Evolutionary conservation across 2,329 filamentous ascomycete species (phyloP), one percentile per base, ranked within the genome.

Genomic region (Epichloe elymi): DNA sequence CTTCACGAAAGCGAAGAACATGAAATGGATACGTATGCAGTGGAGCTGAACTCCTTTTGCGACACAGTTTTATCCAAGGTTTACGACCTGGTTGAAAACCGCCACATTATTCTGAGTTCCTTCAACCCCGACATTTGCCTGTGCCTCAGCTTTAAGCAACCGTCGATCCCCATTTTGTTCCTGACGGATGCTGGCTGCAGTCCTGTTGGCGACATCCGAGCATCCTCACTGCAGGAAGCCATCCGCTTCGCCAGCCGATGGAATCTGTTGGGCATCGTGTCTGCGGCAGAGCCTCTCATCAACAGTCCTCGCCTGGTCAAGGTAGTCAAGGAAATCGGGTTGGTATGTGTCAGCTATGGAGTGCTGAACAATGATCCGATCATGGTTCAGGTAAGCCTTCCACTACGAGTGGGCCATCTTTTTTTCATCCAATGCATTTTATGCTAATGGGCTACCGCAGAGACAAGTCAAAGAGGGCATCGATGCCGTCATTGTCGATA

Each of bases 91-190:
- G 85, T 84, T 26, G 79, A 81, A 53, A 79, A 83, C 53, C 79
- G 93, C n/a, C 89, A 95, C 70, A 85, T 98, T 66, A 88, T 98
- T 58, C 97, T 98, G 70, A 95, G 88, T 56, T 93, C 86, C 47
- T 98, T 98, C 72, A 95, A 97, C 68, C 93, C 93, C 0, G 93
- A 98, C 61, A 89, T 98, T 44, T 98, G 93, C 65, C 78, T 98
- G 14, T 81, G 95, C 57, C 74, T 97, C 40, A 93, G 86, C 51
- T 95, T 95, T 76, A 98, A 98, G 72, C 93, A 98, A 70, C 91
- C 91, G 2, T 94, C 86, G 43, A 96, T 96, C 51, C 94, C 93
- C 0, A 89, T 98, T 53, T 73, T 98, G 55, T 98, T 98, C 71
- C 75, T 98, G 40, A 94, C 86, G 0, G 93, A 98, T 60, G 88